Evolutionary conservation across 768 basidiomycete species (phyloP).

Genomic region (Candolleomyces aberdarensis): DNA sequence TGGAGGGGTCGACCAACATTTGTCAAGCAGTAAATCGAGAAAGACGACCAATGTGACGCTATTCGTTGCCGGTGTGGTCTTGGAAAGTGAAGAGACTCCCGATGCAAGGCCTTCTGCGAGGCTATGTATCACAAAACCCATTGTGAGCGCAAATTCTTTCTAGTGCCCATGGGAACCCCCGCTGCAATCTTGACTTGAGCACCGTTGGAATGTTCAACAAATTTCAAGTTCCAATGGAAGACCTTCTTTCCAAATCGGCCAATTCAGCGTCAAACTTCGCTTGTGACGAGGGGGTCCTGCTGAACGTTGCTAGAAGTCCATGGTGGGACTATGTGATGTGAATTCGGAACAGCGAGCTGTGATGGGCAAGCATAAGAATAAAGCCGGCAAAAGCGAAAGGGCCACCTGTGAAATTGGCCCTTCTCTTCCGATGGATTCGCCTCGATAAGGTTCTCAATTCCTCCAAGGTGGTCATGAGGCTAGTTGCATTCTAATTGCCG

Average conservation of each 20-base stretch:
- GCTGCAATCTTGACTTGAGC: too few relatives aligned
- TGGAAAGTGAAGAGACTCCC: conserved; percentile 66
- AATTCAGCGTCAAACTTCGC: conserved; percentile 64
- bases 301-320: conserved; percentile 2
- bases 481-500: not conserved
- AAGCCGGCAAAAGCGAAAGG: conserved; percentile 63
- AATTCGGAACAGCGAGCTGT: conserved; percentile 53
- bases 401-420: conserved; percentile 56
- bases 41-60: conserved; percentile 82
- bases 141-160: conserved; percentile 67
- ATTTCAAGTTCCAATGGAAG: conserved; percentile 8
- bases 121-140: conserved; percentile 86
- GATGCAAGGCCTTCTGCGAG: conserved; percentile 91
- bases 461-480: conserved; percentile 34
- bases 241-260: conserved; percentile 46
- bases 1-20: conserved; percentile 52
- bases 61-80: conserved; percentile 27
- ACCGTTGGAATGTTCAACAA: not conserved
- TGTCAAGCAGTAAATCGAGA: conserved; percentile 87
- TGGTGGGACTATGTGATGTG: conserved; percentile 24
- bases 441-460: conserved; percentile 58
- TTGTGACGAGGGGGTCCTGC: conserved; percentile 16
- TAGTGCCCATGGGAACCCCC: conserved; percentile 17
- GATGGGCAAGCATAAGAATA: conserved; percentile 62
- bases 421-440: conserved; percentile 23